Conservation (phyloP, 441 rosid genomes). For the Adansonia grandidieri region DNA sequence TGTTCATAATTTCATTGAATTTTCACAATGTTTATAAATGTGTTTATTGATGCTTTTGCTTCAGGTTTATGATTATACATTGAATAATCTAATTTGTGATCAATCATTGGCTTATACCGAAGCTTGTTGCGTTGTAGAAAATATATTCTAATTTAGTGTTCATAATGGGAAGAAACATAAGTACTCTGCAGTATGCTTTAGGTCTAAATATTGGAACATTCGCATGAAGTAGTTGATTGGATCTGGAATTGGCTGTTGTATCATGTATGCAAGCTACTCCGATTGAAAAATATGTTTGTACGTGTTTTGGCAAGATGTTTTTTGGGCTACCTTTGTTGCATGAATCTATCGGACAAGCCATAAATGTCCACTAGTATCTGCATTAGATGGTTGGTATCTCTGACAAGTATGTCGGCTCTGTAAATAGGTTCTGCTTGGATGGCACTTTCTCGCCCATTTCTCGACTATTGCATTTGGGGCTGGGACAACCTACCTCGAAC, state of each 20-base stretch:
- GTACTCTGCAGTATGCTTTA: background rate
- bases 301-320: background rate
- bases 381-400: conserved; percentile 20
- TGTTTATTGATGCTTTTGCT: background rate
- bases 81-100: background rate
- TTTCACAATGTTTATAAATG: background rate
- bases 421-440: no score
- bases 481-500: no score
- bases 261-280: background rate
- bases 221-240: background rate
- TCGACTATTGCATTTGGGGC: no score
- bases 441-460: no score
- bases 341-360: background rate
- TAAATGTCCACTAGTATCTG: background rate
- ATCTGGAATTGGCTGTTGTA: background rate
- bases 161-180: background rate
- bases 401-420: no score
- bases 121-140: background rate
- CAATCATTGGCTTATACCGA: background rate
- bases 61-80: background rate
- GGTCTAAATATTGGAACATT: background rate
- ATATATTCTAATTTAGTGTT: background rate
- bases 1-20: background rate
- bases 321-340: background rate
- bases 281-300: background rate